Evolutionary conservation across 2,329 filamentous ascomycete genomes (phyloP).

Genomic region (Dothidotthia symphoricarpi): DNA sequence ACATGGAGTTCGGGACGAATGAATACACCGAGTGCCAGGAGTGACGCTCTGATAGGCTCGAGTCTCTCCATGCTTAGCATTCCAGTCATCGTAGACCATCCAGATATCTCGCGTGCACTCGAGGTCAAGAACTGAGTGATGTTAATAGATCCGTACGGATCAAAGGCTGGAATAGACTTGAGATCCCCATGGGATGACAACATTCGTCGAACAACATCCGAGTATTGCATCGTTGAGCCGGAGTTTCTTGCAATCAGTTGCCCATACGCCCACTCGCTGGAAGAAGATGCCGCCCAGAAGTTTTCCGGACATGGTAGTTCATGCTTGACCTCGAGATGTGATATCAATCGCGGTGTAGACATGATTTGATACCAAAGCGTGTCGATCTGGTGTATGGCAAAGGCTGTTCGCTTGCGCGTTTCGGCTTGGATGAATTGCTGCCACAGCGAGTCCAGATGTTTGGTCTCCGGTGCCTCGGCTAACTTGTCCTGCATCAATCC

Average conservation of each 20-base stretch:
- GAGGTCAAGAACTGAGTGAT: conserved; percentile 23
- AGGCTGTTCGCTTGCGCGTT: conserved; percentile 17
- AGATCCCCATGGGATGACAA: conserved; percentile 13
- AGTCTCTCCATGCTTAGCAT: conserved; percentile 23
- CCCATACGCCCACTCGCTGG: conserved; percentile 17
- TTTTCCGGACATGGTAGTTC: conserved; percentile 20
- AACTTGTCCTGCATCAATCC: conserved; percentile 17
- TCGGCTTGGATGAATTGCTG: conserved; percentile 12
- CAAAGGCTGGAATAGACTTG: conserved; percentile 14
- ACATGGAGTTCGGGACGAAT: conserved; percentile 4
- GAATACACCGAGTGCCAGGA: conserved; percentile 14
- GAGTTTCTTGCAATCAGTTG: conserved; percentile 10
- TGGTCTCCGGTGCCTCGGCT: conserved; percentile 6
- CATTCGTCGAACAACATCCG: conserved; percentile 15
- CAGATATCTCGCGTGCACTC: conserved; percentile 24
- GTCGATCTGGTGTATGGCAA: conserved; percentile 22
- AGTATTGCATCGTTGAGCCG: conserved; percentile 11
- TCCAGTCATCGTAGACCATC: conserved; percentile 25
- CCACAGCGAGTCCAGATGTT: conserved; percentile 18
- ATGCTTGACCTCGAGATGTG: conserved; percentile 25
- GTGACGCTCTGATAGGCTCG: conserved; percentile 15
- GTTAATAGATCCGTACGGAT: conserved; percentile 24
- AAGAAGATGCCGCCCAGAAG: conserved; percentile 16
- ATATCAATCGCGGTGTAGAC: conserved; percentile 23
- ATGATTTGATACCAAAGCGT: conserved; percentile 25